phyloP scores from a whole-genome alignment of 257 asterid genomes.

The Thymus quinquecostatus region DNA sequence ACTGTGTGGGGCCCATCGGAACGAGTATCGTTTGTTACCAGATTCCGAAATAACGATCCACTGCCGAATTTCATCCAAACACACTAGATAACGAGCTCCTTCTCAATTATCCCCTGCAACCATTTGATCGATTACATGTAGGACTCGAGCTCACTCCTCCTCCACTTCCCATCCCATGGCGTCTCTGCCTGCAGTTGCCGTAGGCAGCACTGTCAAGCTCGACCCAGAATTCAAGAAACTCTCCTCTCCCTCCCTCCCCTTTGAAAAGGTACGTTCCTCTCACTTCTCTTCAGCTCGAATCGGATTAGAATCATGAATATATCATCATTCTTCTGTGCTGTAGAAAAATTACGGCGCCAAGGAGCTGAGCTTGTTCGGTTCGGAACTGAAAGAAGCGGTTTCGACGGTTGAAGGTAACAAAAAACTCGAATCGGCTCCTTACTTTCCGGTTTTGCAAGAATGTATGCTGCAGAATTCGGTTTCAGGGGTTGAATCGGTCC shows the following conservation, averaged over 20 bases:
- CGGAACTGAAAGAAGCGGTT: conserved; percentile 56
- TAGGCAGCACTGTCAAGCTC: conserved; percentile 67
- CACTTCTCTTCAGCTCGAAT: background rate
- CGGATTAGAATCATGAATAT: background rate
- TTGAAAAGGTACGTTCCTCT: conserved; percentile 58
- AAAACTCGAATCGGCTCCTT: conserved; percentile 55
- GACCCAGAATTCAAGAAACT: conserved; percentile 59
- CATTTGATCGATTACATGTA: conserved; percentile 27
- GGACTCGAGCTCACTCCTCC: conserved; percentile 11
- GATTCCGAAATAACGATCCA: conserved; percentile 13
- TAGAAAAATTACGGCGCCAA: conserved; percentile 48
- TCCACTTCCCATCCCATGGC: conserved; percentile 63
- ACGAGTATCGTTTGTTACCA: conserved; percentile 12
- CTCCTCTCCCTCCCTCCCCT: conserved; percentile 49
- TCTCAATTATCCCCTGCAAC: background rate
- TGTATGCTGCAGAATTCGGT: conserved; percentile 54
- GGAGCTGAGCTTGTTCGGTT: conserved; percentile 44
- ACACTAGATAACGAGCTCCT: conserved; percentile 50
- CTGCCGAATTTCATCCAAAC: conserved; percentile 56
- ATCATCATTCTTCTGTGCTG: conserved; percentile 25
- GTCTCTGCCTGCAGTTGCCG: conserved; percentile 68
- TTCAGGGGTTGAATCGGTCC: conserved; percentile 54
- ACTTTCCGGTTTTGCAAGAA: conserved; percentile 70
- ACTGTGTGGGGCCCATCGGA: background rate
- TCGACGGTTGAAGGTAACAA: conserved; percentile 43